A percentile compares a stretch with the other conserved stretches of the same genome.
These are phyloP conservation scores for Aureobasidium namibiae DNA, from an alignment of 2,329 filamentous ascomycete genomes.

Conservation along the genomic window DNA sequence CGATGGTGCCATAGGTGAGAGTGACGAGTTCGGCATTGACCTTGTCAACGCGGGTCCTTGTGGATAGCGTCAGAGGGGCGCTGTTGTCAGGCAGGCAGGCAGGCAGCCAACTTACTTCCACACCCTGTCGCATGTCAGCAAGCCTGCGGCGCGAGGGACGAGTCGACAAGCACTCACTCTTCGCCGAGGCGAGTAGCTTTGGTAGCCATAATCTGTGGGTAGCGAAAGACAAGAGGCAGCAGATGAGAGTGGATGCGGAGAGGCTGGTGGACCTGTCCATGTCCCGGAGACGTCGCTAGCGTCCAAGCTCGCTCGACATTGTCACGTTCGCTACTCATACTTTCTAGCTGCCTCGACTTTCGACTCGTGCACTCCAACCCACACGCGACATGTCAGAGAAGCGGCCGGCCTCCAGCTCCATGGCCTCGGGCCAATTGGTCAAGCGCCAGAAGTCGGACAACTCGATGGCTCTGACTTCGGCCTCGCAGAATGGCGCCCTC, in stretches of 20 bases:
- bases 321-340: not conserved
- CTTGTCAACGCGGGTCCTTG: constrained; percentile 87
- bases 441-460: constrained; percentile 76
- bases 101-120: constrained; percentile 67
- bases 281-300: not conserved
- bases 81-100: not conserved
- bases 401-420: constrained; percentile 77
- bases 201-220: constrained; percentile 38
- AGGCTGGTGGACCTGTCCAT: not conserved
- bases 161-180: constrained; percentile 50
- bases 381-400: constrained; percentile 51
- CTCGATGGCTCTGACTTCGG: constrained; percentile 48
- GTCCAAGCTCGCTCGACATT: not conserved
- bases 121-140: constrained; percentile 51
- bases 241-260: not conserved
- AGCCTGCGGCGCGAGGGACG: constrained; percentile 5
- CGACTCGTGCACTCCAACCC: not conserved
- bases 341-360: not conserved
- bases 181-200: constrained; percentile 63
- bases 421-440: constrained; percentile 70
- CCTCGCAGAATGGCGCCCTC: constrained; percentile 52
- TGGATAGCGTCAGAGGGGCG: not conserved
- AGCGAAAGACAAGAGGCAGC: not conserved
- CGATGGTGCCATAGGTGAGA: constrained; percentile 94
- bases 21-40: constrained; percentile 97